phyloP scores from a whole-genome alignment of 1,284 basidiomycete genomes.

The Inonotus hispidus region DNA sequence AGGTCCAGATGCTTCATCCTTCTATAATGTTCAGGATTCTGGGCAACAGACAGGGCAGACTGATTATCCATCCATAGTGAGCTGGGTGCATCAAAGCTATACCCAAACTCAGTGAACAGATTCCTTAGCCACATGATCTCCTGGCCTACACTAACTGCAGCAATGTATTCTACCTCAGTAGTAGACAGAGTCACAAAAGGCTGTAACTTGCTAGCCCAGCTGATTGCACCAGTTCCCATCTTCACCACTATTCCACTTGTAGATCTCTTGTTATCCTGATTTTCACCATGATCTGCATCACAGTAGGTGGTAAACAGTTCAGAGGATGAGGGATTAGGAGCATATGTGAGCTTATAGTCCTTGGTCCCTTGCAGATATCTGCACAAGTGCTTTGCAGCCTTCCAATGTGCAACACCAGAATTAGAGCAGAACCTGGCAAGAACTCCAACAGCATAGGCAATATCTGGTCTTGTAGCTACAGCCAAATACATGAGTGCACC shows the following conservation, averaged over 20 bases:
- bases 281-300: constrained; percentile 5
- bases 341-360: not conserved
- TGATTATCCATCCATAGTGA: constrained; percentile 26
- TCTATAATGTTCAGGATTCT: constrained; percentile 25
- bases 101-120: constrained; percentile 24
- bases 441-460: constrained; percentile 30
- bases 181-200: not conserved
- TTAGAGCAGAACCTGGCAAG: constrained; percentile 32
- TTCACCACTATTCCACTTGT: constrained; percentile 16
- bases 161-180: too few relatives aligned
- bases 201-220: too few relatives aligned
- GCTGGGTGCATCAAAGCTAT: constrained; percentile 18
- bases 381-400: constrained; percentile 9
- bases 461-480: constrained; percentile 34
- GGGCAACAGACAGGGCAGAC: constrained; percentile 24
- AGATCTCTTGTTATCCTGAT: not conserved
- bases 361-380: too few relatives aligned
- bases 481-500: constrained; percentile 21
- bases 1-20: constrained; percentile 28
- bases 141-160: too few relatives aligned
- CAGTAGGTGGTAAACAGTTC: constrained; percentile 5
- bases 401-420: constrained; percentile 30
- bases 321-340: not conserved
- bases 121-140: constrained; percentile 24
- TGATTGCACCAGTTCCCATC: too few relatives aligned